Evolutionary conservation across 2,329 filamentous ascomycete genomes (phyloP).

Genomic region (Phaeosphaeria sp.): DNA sequence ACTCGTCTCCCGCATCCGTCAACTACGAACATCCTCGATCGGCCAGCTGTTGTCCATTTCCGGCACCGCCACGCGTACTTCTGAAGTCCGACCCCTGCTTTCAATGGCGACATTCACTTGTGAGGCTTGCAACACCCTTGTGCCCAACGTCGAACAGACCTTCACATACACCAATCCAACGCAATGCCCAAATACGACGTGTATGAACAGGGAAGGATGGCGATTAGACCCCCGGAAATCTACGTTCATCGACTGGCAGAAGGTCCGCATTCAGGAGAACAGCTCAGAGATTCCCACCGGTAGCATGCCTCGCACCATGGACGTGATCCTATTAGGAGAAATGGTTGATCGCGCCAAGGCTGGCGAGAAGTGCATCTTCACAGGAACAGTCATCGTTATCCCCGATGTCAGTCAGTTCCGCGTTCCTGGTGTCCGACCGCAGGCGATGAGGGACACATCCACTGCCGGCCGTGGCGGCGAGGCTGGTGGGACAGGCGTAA

Average conservation of each 20-base stretch:
- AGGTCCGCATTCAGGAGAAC: slow-evolving; percentile 97
- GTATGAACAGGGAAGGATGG: slow-evolving; percentile 92
- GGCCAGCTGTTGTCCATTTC: slow-evolving; percentile 94
- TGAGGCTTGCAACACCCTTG: slow-evolving; percentile 81
- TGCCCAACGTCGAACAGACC: slow-evolving; percentile 93
- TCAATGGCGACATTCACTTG: slow-evolving; percentile 92
- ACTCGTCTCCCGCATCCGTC: slow-evolving; percentile 82
- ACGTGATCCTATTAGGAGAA: slow-evolving; percentile 93
- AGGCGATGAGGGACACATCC: slow-evolving; percentile 82
- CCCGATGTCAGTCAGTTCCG: slow-evolving; percentile 95
- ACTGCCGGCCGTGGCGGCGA: slow-evolving; percentile 76
- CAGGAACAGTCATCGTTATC: slow-evolving; percentile 92
- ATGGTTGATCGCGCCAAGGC: slow-evolving; percentile 98
- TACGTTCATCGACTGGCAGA: slow-evolving; percentile 99
- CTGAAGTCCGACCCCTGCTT: slow-evolving; percentile 92
- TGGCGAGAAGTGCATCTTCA: slow-evolving; percentile 98
- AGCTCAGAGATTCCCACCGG: slow-evolving; percentile 97
- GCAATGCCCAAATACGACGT: slow-evolving; percentile 87
- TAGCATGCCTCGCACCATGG: slow-evolving; percentile 98
- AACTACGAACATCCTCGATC: slow-evolving; percentile 86
- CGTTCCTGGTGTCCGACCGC: slow-evolving; percentile 82
- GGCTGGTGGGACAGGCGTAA: slow-evolving; percentile 82
- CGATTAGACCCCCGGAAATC: slow-evolving; percentile 95
- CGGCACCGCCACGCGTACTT: slow-evolving; percentile 94
- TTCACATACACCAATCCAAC: slow-evolving; percentile 97